Evolutionary conservation across 306 rosid species (phyloP), one percentile per base, ranked within the genome.

Genomic region (Mimosa bimucronata): DNA sequence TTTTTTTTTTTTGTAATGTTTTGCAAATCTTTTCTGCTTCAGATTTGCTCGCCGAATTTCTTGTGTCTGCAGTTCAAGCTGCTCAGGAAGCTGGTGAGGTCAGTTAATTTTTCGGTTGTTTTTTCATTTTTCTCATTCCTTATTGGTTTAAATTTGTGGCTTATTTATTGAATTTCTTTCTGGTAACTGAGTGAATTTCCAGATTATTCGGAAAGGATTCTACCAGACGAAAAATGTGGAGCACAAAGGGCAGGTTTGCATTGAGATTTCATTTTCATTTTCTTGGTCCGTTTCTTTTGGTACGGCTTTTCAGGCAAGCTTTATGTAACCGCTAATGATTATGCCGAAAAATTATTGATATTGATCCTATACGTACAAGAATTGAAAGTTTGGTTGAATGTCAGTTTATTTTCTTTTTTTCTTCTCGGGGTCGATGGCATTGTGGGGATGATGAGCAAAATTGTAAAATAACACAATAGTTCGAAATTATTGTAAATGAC

Each of bases 51-150:
- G 83, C 89, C 44, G 88, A 84, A 83, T 85, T 86, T 76, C 97
- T 90, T 19, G 91, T 84, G 30, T 82, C 91, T 76, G 94, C 97
- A 18, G 88, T 94, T 38, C 94, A 90, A 62, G 97, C 95, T 6
- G 98, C 97, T 41, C 86, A 79, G 85, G 85, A 65, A 82, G 98
- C 98, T 52, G 97, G 97, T 37, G 90, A 91, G 88, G 97, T 94
- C 10, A 26, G 79, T 77, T 46, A 11, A 77, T 42, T 40, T 64
- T 26, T 30, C 8, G 18, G 21, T n/a, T 65, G 14, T n/a, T 16
- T 15, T 18, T 40, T 40, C 46, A 0, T 9, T 70, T 48, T 7
- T 6, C 65, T 6, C 5, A 37, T n/a, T 23, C 55, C 18, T 3
- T 53, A 18, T 45, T 41, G 40, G 57, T 74, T 71, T 79, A 1